Conservation (phyloP, 148 eudicot species). For the Polygonum aviculare region DNA sequence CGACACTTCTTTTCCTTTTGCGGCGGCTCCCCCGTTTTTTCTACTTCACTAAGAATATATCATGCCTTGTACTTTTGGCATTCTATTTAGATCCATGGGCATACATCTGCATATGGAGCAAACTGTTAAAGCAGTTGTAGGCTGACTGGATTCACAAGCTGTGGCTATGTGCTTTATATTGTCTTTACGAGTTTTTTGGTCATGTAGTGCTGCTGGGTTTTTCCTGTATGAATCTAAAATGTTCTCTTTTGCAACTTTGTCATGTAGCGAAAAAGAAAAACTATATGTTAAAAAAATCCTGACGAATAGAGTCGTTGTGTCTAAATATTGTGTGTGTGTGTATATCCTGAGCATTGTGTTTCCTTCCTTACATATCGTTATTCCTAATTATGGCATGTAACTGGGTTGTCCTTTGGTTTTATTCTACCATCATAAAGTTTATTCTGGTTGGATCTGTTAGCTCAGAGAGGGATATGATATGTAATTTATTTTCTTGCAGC, state of each 20-base stretch:
- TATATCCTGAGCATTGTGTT: background rate
- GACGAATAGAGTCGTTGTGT: background rate
- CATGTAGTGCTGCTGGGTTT: background rate
- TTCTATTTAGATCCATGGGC: background rate
- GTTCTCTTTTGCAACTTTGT: background rate
- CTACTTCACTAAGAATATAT: background rate
- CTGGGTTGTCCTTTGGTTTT: background rate
- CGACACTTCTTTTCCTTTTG: background rate
- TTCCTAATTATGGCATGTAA: background rate
- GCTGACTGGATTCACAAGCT: background rate
- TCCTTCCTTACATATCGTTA: background rate
- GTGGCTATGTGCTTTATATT: background rate
- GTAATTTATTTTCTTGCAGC: conserved; percentile 31
- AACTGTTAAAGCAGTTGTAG: background rate
- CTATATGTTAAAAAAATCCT: background rate
- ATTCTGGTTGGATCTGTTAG: background rate
- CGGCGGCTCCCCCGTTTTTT: background rate
- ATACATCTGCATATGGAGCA: background rate
- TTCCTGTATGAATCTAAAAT: background rate
- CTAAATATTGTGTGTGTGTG: background rate
- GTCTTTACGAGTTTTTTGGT: background rate
- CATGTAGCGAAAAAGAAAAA: background rate
- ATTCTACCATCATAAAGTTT: background rate
- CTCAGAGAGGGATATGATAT: background rate
- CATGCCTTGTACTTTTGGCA: background rate